Base-by-base conservation (phyloP, 192 early-diverging fungal genomes). In the Mortierella antarctica region DNA sequence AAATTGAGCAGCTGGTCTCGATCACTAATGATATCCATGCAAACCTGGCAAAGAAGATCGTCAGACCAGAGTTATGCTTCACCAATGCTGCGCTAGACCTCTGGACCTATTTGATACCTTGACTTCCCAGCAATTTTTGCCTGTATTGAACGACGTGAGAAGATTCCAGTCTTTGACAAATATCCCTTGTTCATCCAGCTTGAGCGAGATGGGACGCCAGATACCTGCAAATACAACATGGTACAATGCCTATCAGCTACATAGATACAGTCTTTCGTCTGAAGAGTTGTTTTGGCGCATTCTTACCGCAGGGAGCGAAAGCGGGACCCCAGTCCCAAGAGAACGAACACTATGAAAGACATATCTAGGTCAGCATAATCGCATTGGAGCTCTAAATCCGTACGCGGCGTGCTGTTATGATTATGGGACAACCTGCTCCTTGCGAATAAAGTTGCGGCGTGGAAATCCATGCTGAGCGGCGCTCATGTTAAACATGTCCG, bases 241-340 rank as follows among this genome's bases (percentile, higher is more conserved):
- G 14, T 14, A 31, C 31, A 31, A 31, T 31, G 31, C 31, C 31
- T n/a, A 31, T 31, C 31, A 31, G 31, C 3, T 3, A 31, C 31
- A 31, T 31, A 31, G 31, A 31, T 31, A 3, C 31, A 31, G 31
- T 31, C 31, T 3, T 31, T 31, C 31, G 3, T 31, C 31, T 31
- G 31, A 31, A 31, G 31, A 31, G 31, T 31, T 3, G 31, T 31
- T 31, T 31, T 3, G 31, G 31, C 31, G 31, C 31, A 31, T 31
- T 23, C 59, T 39, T 62, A 79, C 76, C 76, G 31, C 76, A 79
- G 7, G 76, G 69, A 44, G 76, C 76, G 50, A 79, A 79, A 0
- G 69, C 76, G 12, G 76, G 76, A 7, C 76, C 76, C 76, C 76
- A 79, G 20, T 79, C 76, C 76, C 76, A 79, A 5, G 76, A 79